Percentiles rank a stretch among this genome's conserved stretches.
phyloP scores from a whole-genome alignment of 495 filamentous ascomycete genomes.

The Talaromyces borbonicus region DNA sequence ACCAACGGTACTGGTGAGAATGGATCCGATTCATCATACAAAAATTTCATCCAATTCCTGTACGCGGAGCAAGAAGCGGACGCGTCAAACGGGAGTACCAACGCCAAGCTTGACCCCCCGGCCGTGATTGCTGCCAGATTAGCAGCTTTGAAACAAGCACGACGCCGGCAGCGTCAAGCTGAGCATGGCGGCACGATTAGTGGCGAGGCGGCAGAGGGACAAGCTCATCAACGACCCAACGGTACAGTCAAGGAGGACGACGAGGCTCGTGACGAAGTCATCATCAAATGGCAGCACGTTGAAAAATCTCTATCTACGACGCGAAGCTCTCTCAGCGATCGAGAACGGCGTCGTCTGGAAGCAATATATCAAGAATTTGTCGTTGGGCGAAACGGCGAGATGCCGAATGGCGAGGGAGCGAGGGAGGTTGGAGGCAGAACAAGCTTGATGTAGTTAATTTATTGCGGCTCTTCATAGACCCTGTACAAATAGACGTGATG shows the following conservation, averaged over 20 bases:
- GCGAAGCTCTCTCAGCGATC: conserved; percentile 65
- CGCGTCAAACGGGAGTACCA: conserved; percentile 27
- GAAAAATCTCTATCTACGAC: conserved; percentile 67
- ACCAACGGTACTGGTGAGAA: conserved; percentile 17
- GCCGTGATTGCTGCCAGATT: conserved; percentile 66
- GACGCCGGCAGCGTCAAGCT: conserved; percentile 48
- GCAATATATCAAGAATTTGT: conserved; percentile 90
- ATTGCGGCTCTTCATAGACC: background rate
- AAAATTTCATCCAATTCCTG: conserved; percentile 71
- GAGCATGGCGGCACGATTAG: conserved; percentile 35
- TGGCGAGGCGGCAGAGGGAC: conserved; percentile 15
- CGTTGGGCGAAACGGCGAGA: conserved; percentile 81
- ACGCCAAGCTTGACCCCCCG: conserved; percentile 47
- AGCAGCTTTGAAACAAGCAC: conserved; percentile 57
- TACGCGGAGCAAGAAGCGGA: conserved; percentile 49
- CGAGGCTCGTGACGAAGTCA: conserved; percentile 53
- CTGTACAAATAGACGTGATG: conserved; percentile 7
- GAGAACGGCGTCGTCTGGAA: conserved; percentile 63
- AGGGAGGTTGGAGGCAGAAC: conserved; percentile 87
- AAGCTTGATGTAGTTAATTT: conserved; percentile 79
- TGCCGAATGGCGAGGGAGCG: conserved; percentile 81
- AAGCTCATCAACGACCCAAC: conserved; percentile 19
- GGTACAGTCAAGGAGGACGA: conserved; percentile 22
- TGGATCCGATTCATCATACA: conserved; percentile 27
- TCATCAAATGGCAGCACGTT: conserved; percentile 82